A percentile compares a stretch with the other conserved stretches of the same genome.
Evolutionary conservation across 139 green algal genomes (phyloP).

Genomic region (Auxenochlorella pyrenoidosa): DNA sequence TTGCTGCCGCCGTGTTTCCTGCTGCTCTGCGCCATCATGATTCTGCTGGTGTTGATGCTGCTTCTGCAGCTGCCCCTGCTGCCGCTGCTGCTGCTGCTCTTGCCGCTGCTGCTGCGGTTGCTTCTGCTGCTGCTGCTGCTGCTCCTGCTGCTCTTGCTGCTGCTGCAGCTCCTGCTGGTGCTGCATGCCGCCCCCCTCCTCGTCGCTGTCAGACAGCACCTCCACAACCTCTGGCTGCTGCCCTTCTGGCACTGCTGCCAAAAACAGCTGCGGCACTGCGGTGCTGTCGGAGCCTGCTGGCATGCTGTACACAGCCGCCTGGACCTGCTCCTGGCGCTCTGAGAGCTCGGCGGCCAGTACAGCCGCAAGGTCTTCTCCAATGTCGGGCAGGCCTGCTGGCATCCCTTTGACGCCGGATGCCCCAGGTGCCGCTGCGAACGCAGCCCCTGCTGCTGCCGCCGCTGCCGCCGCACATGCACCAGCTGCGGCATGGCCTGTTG

Average conservation of each 20-base stretch:
- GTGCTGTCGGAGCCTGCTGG: background rate
- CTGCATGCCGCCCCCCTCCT: background rate
- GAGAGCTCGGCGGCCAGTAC: background rate
- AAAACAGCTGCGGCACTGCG: background rate
- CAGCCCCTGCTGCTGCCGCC: background rate
- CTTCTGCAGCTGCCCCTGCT: too few relatives aligned
- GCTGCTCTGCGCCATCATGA: too few relatives aligned
- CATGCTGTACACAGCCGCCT: conserved; percentile 26
- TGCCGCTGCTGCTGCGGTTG: too few relatives aligned
- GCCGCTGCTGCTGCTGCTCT: background rate
- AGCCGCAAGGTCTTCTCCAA: background rate
- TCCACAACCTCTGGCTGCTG: conserved; percentile 1
- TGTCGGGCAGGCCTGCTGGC: background rate
- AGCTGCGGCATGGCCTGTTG: background rate
- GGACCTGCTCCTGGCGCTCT: background rate
- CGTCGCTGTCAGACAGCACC: background rate
- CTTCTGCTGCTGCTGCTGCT: background rate
- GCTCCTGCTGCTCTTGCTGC: background rate
- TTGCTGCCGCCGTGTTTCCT: too few relatives aligned
- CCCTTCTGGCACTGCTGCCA: conserved; percentile 15
- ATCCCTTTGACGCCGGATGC: background rate
- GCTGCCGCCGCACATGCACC: conserved; percentile 29
- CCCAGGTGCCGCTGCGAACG: too few relatives aligned
- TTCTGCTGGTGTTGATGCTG: too few relatives aligned
- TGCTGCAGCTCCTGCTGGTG: background rate